phyloP scores from a whole-genome alignment of 192 early-diverging fungal genomes.

The Diversispora eburnea region DNA sequence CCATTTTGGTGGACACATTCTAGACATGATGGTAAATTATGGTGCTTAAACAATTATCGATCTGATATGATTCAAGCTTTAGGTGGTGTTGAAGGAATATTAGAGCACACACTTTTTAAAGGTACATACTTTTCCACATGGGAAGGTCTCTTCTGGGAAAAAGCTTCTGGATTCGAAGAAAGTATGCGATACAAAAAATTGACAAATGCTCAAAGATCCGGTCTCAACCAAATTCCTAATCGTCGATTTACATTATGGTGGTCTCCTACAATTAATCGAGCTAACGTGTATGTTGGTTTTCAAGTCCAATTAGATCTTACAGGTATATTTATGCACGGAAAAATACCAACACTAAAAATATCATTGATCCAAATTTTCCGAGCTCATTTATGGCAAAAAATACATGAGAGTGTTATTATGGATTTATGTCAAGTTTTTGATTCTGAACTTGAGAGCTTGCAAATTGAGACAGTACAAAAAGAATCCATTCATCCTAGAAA shows the following conservation, averaged over 20 bases:
- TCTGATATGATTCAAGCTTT: constrained; percentile 99
- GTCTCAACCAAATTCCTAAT: constrained; percentile 99
- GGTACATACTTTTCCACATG: constrained; percentile 97
- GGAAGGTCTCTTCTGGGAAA: constrained; percentile 58
- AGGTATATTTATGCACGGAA: constrained; percentile 99
- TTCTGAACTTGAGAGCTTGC: constrained; percentile 93
- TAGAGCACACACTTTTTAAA: constrained; percentile 98
- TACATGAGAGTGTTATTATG: constrained; percentile 34
- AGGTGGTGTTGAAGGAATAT: constrained; percentile 97
- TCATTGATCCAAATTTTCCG: constrained; percentile 97
- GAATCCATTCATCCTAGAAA: constrained; percentile 99
- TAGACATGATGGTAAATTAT: constrained; percentile 84
- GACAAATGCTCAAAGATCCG: constrained; percentile 96
- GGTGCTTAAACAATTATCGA: constrained; percentile 96
- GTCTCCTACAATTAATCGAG: constrained; percentile 97
- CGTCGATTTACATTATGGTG: constrained; percentile 99
- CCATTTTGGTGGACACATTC: constrained; percentile 93
- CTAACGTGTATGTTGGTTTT: constrained; percentile 99
- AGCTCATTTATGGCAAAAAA: constrained; percentile 24
- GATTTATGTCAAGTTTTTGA: constrained; percentile 87
- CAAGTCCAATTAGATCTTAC: constrained; percentile 99
- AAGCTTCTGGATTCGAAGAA: constrained; percentile 67
- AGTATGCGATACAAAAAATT: constrained; percentile 95
- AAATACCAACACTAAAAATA: constrained; percentile 99
- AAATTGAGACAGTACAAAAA: constrained; percentile 98